Percentiles rank a stretch among this genome's conserved stretches.
Evolutionary conservation across 2,329 filamentous ascomycete genomes (phyloP).

Genomic region (Escovopsis sp.): DNA sequence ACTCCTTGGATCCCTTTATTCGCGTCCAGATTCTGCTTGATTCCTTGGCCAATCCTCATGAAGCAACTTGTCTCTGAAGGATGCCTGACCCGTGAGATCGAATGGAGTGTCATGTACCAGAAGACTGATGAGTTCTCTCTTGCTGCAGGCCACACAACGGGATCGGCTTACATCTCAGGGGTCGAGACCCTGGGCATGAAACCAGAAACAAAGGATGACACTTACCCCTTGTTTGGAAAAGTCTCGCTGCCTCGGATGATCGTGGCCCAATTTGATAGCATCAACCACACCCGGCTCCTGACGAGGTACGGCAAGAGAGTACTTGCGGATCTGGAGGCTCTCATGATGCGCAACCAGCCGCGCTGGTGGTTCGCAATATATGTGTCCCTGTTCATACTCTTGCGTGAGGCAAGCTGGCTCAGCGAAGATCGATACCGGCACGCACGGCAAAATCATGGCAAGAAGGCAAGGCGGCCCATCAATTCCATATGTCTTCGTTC

Average conservation of each 20-base stretch:
- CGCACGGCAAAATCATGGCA: slow-evolving; percentile 22
- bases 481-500: not conserved
- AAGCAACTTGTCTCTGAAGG: not conserved
- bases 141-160: slow-evolving; percentile 27
- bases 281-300: slow-evolving; percentile 23
- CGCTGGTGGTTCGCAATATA: slow-evolving; percentile 22
- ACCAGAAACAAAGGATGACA: slow-evolving; percentile 17
- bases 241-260: slow-evolving; percentile 29
- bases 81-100: not conserved
- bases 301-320: slow-evolving; percentile 19
- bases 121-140: not conserved
- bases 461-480: slow-evolving; percentile 4
- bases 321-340: slow-evolving; percentile 19
- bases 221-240: slow-evolving; percentile 23
- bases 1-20: not conserved
- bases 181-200: slow-evolving; percentile 25
- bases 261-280: slow-evolving; percentile 30
- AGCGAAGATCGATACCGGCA: slow-evolving; percentile 28
- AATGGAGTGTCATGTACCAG: not conserved
- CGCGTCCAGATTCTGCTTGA: not conserved
- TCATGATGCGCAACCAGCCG: slow-evolving; percentile 20
- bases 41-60: too few species aligned
- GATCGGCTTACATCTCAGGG: slow-evolving; percentile 28
- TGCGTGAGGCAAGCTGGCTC: slow-evolving; percentile 25
- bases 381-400: slow-evolving; percentile 25